Evolutionary conservation across 331 rosid species (phyloP).

Genomic region (Acacia concinna): DNA sequence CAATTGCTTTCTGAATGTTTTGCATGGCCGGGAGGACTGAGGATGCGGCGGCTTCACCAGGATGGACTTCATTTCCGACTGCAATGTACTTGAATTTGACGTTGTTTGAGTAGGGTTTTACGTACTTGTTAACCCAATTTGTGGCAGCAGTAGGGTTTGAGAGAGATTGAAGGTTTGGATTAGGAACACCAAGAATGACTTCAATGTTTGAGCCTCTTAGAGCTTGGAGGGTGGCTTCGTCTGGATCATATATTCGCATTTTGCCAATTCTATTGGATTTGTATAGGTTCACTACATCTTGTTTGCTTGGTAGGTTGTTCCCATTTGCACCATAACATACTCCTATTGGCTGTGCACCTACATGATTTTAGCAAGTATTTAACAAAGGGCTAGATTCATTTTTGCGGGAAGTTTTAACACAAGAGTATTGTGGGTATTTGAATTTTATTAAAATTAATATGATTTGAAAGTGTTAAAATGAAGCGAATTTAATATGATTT

Average conservation of each 20-base stretch:
- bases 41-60: neutral
- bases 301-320: neutral
- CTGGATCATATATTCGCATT: slow-evolving; percentile 46
- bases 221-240: slow-evolving; percentile 38
- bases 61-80: neutral
- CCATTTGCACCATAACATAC: neutral
- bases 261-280: neutral
- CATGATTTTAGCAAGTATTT: neutral
- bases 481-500: no score
- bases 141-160: slow-evolving; percentile 33
- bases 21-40: neutral
- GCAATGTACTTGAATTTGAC: slow-evolving; percentile 2
- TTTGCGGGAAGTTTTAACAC: no score
- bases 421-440: no score
- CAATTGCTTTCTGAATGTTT: neutral
- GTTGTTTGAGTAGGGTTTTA: neutral
- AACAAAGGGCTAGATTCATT: neutral
- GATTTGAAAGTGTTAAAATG: no score
- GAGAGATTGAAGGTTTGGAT: slow-evolving; percentile 3
- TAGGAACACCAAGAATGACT: slow-evolving; percentile 37
- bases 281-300: neutral
- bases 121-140: slow-evolving; percentile 32
- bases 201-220: slow-evolving; percentile 52
- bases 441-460: no score
- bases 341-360: neutral